These are phyloP conservation scores for Colletotrichum sp. DNA, from an alignment of 2,329 filamentous ascomycete species.

Conservation along the genomic window DNA sequence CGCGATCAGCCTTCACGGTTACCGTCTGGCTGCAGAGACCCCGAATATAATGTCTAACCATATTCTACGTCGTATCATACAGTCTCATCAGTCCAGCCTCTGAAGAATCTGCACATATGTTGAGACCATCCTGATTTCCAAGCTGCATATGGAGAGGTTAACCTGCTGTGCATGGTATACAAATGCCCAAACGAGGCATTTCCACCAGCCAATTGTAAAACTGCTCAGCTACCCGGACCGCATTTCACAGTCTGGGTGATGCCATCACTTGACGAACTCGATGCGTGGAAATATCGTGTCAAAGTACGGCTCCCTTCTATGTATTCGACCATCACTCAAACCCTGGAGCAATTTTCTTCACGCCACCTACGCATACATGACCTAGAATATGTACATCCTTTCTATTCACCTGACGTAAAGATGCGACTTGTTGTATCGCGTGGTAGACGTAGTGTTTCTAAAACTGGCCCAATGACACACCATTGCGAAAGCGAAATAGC, in stretches of 20 bases:
- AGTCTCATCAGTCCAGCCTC: fast-evolving
- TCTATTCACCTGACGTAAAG: neutral
- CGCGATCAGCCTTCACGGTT: fast-evolving
- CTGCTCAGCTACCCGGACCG: neutral
- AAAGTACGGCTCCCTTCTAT: neutral
- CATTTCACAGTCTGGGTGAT: neutral
- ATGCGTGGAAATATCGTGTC: neutral
- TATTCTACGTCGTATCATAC: neutral
- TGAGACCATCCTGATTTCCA: fast-evolving
- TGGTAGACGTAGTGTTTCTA: neutral
- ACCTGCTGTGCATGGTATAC: neutral
- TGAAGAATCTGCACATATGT: fast-evolving
- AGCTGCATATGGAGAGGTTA: neutral
- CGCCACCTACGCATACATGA: fast-evolving
- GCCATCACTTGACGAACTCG: neutral
- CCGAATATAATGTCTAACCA: fast-evolving
- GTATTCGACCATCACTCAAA: neutral
- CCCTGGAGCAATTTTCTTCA: neutral
- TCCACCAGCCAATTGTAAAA: too few species aligned
- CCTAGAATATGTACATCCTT: too few species aligned
- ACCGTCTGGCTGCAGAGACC: fast-evolving
- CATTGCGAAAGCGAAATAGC: neutral
- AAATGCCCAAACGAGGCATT: fast-evolving
- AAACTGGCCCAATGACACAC: neutral
- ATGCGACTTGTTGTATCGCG: neutral